These are phyloP conservation scores for Aurinia saxatilis DNA, from an alignment of 345 rosid genomes.

Conservation along the genomic window DNA sequence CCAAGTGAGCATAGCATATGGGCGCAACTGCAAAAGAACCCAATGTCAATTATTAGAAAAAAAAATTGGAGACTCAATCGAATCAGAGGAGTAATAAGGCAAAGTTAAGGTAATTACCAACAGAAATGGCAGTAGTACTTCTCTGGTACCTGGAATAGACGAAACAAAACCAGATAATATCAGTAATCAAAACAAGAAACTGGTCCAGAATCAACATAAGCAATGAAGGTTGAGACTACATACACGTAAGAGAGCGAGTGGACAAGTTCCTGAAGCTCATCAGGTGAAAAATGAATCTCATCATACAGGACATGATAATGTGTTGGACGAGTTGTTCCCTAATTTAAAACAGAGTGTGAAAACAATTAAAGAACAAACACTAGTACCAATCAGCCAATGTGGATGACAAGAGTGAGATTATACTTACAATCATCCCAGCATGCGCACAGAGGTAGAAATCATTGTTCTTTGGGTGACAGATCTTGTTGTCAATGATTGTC, in stretches of 20 bases:
- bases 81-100: background rate
- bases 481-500: slow-evolving; percentile 27
- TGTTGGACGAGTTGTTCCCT: slow-evolving; percentile 32
- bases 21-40: slow-evolving; percentile 19
- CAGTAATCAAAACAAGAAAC: background rate
- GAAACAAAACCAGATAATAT: background rate
- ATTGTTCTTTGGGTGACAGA: slow-evolving; percentile 27
- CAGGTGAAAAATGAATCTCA: slow-evolving; percentile 26
- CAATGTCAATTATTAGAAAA: background rate
- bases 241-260: slow-evolving; percentile 34
- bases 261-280: slow-evolving; percentile 31
- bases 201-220: background rate
- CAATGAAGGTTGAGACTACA: background rate
- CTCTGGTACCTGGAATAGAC: slow-evolving; percentile 26
- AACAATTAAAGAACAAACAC: background rate
- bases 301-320: slow-evolving; percentile 32
- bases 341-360: background rate
- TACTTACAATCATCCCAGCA: slow-evolving; percentile 32
- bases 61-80: background rate
- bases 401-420: background rate
- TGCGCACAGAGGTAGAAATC: slow-evolving; percentile 33
- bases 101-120: slow-evolving; percentile 15
- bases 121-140: slow-evolving; percentile 29
- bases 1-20: slow-evolving; percentile 31
- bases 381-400: background rate